A percentile compares a stretch with the other conserved stretches of the same genome.
Evolutionary conservation across 176 grass and related monocot species (phyloP).

Genomic region (Avena eriantha): DNA sequence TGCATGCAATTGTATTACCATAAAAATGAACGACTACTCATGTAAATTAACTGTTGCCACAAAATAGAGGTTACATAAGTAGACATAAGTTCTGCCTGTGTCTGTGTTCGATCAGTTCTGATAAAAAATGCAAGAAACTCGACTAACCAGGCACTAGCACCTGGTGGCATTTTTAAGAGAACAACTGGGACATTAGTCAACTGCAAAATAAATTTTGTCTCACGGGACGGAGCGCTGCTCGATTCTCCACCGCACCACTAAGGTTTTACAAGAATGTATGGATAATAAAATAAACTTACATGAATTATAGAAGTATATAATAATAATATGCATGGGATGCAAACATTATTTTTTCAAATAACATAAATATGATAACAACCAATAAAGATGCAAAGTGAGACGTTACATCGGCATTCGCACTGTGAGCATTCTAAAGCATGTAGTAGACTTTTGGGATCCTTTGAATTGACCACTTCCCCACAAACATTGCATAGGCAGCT

Average conservation of each 20-base stretch:
- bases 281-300: constrained; percentile 12
- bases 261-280: not conserved
- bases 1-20: not conserved
- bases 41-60: constrained; percentile 22
- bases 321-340: constrained; percentile 27
- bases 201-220: not conserved
- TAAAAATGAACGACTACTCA: constrained; percentile 23
- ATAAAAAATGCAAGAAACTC: constrained; percentile 16
- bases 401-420: constrained; percentile 83
- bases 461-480: constrained; percentile 60
- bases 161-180: not conserved
- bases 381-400: constrained; percentile 33
- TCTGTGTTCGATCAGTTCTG: not conserved
- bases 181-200: constrained; percentile 4
- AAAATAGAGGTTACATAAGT: constrained; percentile 29
- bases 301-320: not conserved
- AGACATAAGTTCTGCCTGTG: constrained; percentile 12
- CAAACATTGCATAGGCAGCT: constrained; percentile 77
- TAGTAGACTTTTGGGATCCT: constrained; percentile 46
- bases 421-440: constrained; percentile 76
- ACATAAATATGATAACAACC: constrained; percentile 12
- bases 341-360: constrained; percentile 1
- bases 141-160: not conserved
- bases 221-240: not conserved
- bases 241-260: not conserved